Base-by-base conservation (phyloP, 371 early-diverging fungal species). In the Smittium mucronatum region DNA sequence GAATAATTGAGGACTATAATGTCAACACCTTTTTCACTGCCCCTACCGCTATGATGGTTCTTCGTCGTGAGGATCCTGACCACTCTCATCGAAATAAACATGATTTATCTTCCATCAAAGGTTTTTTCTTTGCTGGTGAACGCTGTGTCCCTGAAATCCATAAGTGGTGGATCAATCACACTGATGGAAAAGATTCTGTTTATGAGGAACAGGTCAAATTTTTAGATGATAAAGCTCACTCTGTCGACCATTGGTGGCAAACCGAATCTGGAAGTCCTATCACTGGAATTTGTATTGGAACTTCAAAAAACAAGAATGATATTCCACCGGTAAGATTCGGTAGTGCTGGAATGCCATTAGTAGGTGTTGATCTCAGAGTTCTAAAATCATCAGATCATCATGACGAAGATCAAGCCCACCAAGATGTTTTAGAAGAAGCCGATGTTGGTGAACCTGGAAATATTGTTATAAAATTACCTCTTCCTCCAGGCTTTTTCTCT, bases 201-300 rank as follows among this genome's bases (percentile, higher is more conserved):
- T 59, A 21, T 59, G 28, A 59, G 5, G 31, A 36, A 5, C 26
- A 25, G 29, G 28, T 26, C 29, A 17, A 67, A 47, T 32, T 67
- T 58, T 57, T 25, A 29, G 60, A 63, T 28, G 33, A 58, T 30
- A 36, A 16, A 47, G 28, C 26, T 21, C 16, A 26, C 17, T 35
- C 71, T 0, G 59, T 71, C 59, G 97, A 97, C 76, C 91, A 93
- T 69, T 97, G 90, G 78, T 97, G 95, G 95, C 92, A 93, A 66
- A 97, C 97, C 0, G 97, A 97, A 75, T 88, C 92, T 58, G 93
- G 93, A 65, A 86, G 83, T 8, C 91, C 91, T 15, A 87, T 93
- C 64, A 87, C 89, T 0, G 89, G 86, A 0, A 83, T 87, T 0
- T 87, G 87, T 70, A 80, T 84, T 29, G 89, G 88, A 0, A 70